Conservation (phyloP, 2,329 filamentous ascomycete species). For the Biscogniauxia sp. region DNA sequence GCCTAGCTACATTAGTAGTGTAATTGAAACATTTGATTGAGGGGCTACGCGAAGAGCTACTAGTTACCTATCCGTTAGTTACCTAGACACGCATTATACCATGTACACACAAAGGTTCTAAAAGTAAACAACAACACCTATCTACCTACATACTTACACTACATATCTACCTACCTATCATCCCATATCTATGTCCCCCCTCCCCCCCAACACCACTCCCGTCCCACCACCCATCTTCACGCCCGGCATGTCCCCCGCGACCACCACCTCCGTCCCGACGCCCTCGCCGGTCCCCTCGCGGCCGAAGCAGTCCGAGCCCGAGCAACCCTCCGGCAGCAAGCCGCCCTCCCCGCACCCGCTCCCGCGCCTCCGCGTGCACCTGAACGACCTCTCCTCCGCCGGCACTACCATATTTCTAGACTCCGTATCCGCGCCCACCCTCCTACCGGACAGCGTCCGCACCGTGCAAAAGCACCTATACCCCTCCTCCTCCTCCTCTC, state of each 20-base stretch:
- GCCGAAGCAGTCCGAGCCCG: constrained; percentile 3
- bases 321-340: background rate
- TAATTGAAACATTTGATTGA: too few species aligned
- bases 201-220: constrained; percentile 32
- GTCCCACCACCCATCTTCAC: constrained; percentile 34
- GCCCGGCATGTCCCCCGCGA: constrained; percentile 31
- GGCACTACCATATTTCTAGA: constrained; percentile 67
- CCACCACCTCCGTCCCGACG: constrained; percentile 11
- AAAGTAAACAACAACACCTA: too few species aligned
- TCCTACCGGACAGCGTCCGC: constrained; percentile 61
- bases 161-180: background rate
- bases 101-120: too few species aligned
- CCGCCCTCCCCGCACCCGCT: constrained; percentile 35
- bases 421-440: constrained; percentile 59
- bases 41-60: too few species aligned
- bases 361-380: constrained; percentile 58
- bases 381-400: constrained; percentile 56
- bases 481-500: constrained; percentile 37
- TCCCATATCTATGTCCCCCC: constrained; percentile 21
- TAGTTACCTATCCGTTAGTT: too few species aligned
- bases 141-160: background rate
- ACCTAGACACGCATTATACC: too few species aligned
- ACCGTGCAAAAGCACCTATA: constrained; percentile 76
- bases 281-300: constrained; percentile 18
- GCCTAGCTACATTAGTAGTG: too few species aligned